Evolutionary conservation across 2,329 filamentous ascomycete genomes (phyloP).

Genomic region (Fusarium begoniae): DNA sequence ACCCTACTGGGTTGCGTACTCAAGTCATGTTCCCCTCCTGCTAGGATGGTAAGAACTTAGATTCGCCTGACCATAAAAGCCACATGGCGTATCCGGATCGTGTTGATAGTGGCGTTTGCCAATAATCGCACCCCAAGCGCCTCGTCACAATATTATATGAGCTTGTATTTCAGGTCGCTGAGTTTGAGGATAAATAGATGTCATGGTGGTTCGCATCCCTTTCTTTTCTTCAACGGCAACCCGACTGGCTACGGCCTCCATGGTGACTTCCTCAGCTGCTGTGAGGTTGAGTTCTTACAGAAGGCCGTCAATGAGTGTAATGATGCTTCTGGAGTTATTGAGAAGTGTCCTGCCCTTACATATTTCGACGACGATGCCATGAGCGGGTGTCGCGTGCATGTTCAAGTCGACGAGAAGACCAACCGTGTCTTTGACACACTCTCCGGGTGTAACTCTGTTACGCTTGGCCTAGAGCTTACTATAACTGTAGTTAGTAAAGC

Average conservation of each 20-base stretch:
- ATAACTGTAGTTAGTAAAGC: accelerated
- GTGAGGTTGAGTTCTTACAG: not conserved
- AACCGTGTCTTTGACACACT: not conserved
- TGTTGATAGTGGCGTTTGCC: not conserved
- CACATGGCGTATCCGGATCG: not conserved
- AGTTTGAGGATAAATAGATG: not conserved
- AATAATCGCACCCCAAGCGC: not conserved
- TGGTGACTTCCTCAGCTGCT: not conserved
- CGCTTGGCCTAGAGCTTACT: not conserved
- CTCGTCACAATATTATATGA: not conserved
- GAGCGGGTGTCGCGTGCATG: not conserved
- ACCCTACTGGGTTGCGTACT: not conserved
- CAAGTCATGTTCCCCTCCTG: not conserved
- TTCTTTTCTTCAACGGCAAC: not conserved
- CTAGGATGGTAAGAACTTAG: not conserved
- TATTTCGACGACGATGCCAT: not conserved
- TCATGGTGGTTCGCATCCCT: not conserved
- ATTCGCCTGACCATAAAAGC: not conserved
- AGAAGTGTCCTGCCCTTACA: not conserved
- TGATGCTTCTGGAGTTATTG: not conserved
- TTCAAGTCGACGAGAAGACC: not conserved
- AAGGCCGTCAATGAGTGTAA: not conserved
- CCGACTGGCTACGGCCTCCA: not conserved
- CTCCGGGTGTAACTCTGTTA: not conserved
- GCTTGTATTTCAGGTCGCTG: not conserved